Evolutionary conservation across 371 early-diverging fungal species (phyloP).

Genomic region (Astathelohania contejeani): DNA sequence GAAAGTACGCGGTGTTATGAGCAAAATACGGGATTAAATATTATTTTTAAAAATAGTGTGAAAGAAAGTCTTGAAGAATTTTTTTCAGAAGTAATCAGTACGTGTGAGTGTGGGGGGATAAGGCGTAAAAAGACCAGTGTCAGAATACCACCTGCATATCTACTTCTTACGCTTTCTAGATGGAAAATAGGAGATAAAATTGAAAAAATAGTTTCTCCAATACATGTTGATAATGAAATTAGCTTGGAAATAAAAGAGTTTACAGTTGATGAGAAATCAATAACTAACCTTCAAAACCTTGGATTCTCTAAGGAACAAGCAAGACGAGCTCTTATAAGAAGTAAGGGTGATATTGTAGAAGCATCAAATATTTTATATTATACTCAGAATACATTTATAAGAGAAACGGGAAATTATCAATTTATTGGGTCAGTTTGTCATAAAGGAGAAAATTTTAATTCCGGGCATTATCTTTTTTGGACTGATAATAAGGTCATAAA

Average conservation of each 20-base stretch:
- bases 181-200: no score
- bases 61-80: slow-evolving; percentile 11
- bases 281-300: neutral
- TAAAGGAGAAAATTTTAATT: slow-evolving; percentile 13
- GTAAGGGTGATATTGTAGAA: neutral
- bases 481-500: slow-evolving; percentile 1
- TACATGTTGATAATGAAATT: no score
- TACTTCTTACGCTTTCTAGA: slow-evolving; percentile 10
- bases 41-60: slow-evolving; percentile 11
- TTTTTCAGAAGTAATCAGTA: slow-evolving; percentile 3
- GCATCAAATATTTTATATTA: slow-evolving; percentile 2
- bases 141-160: slow-evolving; percentile 7
- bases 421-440: slow-evolving; percentile 17
- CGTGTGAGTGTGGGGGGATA: slow-evolving; percentile 16
- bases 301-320: slow-evolving; percentile 7
- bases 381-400: neutral
- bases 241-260: no score
- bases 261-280: neutral
- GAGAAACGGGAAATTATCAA: slow-evolving; percentile 5
- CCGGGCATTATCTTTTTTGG: slow-evolving; percentile 41
- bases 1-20: neutral
- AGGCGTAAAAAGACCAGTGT: slow-evolving; percentile 2
- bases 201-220: no score
- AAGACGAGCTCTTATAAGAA: neutral
- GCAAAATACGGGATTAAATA: slow-evolving; percentile 2